phyloP scores from a whole-genome alignment of 129 eudicot species.

The Oenanthe sinensis region DNA sequence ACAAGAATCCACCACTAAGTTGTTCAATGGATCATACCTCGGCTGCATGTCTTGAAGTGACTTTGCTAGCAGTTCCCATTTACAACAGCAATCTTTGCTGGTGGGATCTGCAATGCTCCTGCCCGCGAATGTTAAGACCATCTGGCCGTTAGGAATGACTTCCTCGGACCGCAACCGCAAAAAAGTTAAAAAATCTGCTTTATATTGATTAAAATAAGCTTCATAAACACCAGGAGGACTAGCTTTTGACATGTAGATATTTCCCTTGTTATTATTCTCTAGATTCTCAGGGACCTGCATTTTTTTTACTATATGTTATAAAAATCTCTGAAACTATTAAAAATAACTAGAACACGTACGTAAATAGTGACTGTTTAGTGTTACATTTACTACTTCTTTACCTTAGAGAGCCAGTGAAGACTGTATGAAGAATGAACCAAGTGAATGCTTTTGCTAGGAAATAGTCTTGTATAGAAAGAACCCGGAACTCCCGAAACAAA shows the following conservation, averaged over 20 bases:
- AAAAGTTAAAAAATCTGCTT: constrained; percentile 26
- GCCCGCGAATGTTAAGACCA: constrained; percentile 44
- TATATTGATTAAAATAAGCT: constrained; percentile 31
- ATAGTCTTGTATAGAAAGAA: background rate
- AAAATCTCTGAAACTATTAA: background rate
- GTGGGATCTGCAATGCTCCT: constrained; percentile 25
- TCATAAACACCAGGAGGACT: constrained; percentile 33
- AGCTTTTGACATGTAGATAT: constrained; percentile 24
- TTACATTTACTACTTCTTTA: background rate
- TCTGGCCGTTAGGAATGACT: constrained; percentile 36
- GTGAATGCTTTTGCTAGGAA: constrained; percentile 1
- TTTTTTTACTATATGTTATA: background rate
- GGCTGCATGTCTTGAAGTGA: constrained; percentile 16
- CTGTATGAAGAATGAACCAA: background rate
- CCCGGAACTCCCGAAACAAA: background rate
- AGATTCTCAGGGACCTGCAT: constrained; percentile 29
- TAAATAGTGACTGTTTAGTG: background rate
- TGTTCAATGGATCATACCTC: constrained; percentile 16
- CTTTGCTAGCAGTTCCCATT: constrained; percentile 13
- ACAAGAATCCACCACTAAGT: background rate
- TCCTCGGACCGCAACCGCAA: constrained; percentile 26
- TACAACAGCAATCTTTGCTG: background rate
- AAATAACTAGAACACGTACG: background rate
- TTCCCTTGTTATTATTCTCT: constrained; percentile 24
- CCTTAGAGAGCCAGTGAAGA: constrained; percentile 7